phyloP scores from a whole-genome alignment of 2,329 filamentous ascomycete species.

The Fusarium abutilonis region DNA sequence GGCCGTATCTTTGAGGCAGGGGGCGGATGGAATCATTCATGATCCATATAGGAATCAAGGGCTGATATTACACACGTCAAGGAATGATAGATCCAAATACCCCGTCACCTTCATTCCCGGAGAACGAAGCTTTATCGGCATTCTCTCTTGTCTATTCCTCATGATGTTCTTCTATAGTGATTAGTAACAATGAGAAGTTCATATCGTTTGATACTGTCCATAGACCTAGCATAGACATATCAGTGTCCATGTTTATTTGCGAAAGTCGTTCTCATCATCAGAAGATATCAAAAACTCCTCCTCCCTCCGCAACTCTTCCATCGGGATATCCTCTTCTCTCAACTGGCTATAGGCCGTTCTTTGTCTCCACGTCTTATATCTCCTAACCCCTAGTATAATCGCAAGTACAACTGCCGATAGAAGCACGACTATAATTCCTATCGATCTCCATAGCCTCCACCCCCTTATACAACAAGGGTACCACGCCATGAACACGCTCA shows the following conservation, averaged over 20 bases:
- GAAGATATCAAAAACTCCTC: conserved; percentile 35
- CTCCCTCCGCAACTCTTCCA: conserved; percentile 51
- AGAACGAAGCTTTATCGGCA: too few species aligned
- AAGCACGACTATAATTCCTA: conserved; percentile 28
- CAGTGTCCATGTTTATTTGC: neutral
- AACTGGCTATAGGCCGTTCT: conserved; percentile 35
- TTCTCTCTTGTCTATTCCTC: too few species aligned
- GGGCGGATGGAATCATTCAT: conserved; percentile 35
- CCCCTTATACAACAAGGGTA: conserved; percentile 51
- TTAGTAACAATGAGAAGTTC: neutral
- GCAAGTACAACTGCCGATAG: conserved; percentile 17
- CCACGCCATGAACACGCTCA: conserved; percentile 42
- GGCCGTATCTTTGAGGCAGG: conserved; percentile 48
- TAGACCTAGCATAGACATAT: neutral
- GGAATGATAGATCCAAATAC: too few species aligned
- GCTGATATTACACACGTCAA: too few species aligned
- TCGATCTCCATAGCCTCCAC: conserved; percentile 48
- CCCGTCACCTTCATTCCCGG: too few species aligned
- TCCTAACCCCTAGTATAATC: conserved; percentile 17
- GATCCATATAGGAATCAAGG: too few species aligned
- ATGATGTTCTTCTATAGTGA: too few species aligned
- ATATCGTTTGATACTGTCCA: neutral
- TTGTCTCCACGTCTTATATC: conserved; percentile 13
- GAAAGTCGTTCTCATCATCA: conserved; percentile 24
- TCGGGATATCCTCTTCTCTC: conserved; percentile 38